Conservation (phyloP, 257 asterid species). For the Gentiana macrophylla region DNA sequence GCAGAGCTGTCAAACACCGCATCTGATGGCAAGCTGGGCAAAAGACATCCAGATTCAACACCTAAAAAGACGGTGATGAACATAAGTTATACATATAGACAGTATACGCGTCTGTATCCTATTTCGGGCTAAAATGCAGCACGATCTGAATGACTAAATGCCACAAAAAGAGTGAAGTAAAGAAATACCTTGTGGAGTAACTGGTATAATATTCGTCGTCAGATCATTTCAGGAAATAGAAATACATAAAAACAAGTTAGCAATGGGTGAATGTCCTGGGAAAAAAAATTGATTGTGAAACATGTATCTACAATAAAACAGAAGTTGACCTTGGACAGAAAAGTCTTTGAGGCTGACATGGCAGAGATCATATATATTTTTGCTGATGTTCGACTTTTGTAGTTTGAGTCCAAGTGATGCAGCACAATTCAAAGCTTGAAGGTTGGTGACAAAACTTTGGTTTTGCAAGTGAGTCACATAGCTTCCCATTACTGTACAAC, state of each 20-base stretch:
- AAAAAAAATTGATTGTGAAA: neutral
- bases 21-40: slow-evolving; percentile 93
- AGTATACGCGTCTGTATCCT: no score
- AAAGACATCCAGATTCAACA: slow-evolving; percentile 83
- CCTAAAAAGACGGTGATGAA: slow-evolving; percentile 8
- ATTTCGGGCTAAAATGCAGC: no score
- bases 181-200: slow-evolving; percentile 61
- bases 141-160: no score
- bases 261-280: slow-evolving; percentile 4
- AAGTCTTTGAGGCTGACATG: slow-evolving; percentile 87
- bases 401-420: slow-evolving; percentile 69
- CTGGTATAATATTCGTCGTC: slow-evolving; percentile 35
- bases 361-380: slow-evolving; percentile 63
- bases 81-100: neutral
- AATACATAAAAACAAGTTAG: slow-evolving; percentile 24
- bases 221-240: slow-evolving; percentile 26
- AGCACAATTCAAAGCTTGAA: slow-evolving; percentile 96
- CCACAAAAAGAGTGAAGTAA: neutral
- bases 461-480: slow-evolving; percentile 83
- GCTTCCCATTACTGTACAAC: slow-evolving; percentile 65
- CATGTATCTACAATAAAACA: slow-evolving; percentile 2
- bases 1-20: slow-evolving; percentile 55
- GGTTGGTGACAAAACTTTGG: slow-evolving; percentile 91
- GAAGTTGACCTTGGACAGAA: slow-evolving; percentile 86
- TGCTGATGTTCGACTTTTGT: slow-evolving; percentile 60